Conservation (phyloP, 441 rosid genomes). For the Pelargonium cotyledonis region DNA sequence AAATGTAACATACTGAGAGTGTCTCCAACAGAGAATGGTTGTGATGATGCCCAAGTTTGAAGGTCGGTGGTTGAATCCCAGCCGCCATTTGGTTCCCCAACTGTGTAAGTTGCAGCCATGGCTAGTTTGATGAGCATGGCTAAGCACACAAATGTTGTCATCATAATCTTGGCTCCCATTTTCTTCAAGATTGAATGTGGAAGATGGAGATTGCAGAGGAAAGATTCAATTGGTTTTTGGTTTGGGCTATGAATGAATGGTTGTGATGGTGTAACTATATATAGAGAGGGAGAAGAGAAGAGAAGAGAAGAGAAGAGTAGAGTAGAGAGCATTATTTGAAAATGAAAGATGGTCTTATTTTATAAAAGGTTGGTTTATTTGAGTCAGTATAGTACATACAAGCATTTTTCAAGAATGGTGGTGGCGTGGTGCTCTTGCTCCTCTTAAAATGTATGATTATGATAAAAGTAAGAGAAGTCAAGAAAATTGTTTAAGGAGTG, state of each 20-base stretch:
- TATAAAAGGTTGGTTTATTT: not conserved
- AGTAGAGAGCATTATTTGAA: too few relatives aligned
- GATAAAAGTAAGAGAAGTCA: too few relatives aligned
- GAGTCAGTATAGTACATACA: not conserved
- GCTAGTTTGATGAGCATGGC: conserved; percentile 1
- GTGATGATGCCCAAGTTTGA: not conserved
- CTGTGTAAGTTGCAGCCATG: not conserved
- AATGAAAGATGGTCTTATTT: not conserved
- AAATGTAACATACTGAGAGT: not conserved
- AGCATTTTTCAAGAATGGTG: too few relatives aligned
- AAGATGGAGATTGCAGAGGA: not conserved
- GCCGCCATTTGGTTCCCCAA: not conserved
- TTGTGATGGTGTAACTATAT: not conserved
- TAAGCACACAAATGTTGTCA: not conserved
- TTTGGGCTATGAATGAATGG: not conserved
- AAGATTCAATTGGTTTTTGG: not conserved
- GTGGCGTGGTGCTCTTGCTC: too few relatives aligned
- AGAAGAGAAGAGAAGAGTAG: not conserved
- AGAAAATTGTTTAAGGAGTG: too few relatives aligned
- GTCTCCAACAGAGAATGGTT: not conserved
- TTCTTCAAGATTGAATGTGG: not conserved
- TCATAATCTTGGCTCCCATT: not conserved
- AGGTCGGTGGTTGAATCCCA: not conserved
- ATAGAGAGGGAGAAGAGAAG: not conserved
- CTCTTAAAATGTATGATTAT: too few relatives aligned